Evolutionary conservation across 208 protist species (phyloP).

Genomic region (Leishmania turanica): DNA sequence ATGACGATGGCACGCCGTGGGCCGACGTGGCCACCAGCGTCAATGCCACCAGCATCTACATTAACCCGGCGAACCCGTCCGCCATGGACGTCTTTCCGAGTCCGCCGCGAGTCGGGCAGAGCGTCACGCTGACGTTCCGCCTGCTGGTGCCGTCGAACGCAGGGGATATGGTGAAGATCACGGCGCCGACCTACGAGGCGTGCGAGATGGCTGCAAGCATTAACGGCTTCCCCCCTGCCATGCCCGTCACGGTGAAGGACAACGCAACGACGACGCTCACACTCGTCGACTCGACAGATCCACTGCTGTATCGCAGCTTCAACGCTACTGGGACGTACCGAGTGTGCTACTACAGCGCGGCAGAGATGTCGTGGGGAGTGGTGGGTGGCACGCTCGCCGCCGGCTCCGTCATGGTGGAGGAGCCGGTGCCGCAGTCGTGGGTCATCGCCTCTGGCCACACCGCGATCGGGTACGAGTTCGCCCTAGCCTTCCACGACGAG

Average conservation of each 20-base stretch:
- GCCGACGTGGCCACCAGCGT: slow-evolving; percentile 60
- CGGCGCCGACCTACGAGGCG: slow-evolving; percentile 27
- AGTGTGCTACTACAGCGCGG: slow-evolving; percentile 85
- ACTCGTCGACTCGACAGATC: slow-evolving; percentile 68
- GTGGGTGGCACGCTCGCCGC: slow-evolving; percentile 65
- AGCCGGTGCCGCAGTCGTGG: slow-evolving; percentile 55
- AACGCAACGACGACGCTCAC: slow-evolving; percentile 42
- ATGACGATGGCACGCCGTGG: slow-evolving; percentile 42
- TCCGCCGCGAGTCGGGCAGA: slow-evolving; percentile 86
- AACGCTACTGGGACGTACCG: slow-evolving; percentile 51
- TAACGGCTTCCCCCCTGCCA: slow-evolving; percentile 34
- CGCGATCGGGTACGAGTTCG: slow-evolving; percentile 56
- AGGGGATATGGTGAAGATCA: slow-evolving; percentile 65
- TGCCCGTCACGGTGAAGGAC: slow-evolving; percentile 55
- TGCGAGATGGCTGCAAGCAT: slow-evolving; percentile 56
- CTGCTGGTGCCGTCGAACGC: slow-evolving; percentile 46
- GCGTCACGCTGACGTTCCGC: slow-evolving; percentile 81
- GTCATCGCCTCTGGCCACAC: slow-evolving; percentile 27
- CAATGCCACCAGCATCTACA: slow-evolving; percentile 34
- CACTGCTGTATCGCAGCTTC: slow-evolving; percentile 83
- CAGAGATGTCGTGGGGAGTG: slow-evolving; percentile 63
- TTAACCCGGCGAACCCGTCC: slow-evolving; percentile 61
- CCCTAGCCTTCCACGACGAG: slow-evolving; percentile 56
- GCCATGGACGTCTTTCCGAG: slow-evolving; percentile 62
- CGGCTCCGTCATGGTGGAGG: slow-evolving; percentile 50